Base-by-base conservation (phyloP, 2,329 filamentous ascomycete species). In the Talaromyces sp. region DNA sequence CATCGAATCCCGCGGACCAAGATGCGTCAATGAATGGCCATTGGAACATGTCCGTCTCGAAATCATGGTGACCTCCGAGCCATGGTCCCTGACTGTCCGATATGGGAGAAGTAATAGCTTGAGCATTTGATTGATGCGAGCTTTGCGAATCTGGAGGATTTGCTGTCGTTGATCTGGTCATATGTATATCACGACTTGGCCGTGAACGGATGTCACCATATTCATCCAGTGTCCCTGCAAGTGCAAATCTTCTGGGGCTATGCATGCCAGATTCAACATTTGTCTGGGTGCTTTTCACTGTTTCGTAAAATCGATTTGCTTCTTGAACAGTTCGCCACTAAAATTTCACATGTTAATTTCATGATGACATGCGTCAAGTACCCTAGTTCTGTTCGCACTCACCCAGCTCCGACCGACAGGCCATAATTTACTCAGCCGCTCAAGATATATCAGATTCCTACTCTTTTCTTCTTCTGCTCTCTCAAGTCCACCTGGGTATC, bases 1-100 rank as follows among this genome's bases (percentile, higher is more conserved):
- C 60, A 45, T 70, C 69, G 51, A 72, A 70, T 3, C 70, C 70
- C 16, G 61, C 56, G 7, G 70, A 68, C 70, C 70, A 72, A 3
- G 67, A 67, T 17, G 64, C 70, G 44, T 72, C 69, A 24, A 72
- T 66, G 32, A 72, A 72, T 0, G 70, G 70, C 70, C 70, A 72
- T 50, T 72, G 69, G 43, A 71, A 62, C 65, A 72, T 70, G 44
- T 72, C 70, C 3, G 64, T 60, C 39, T 72, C 69, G 1, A 71
- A 46, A 17, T 71, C 67, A 41, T 66, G 63, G 46, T 37, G 53
- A 22, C 8, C 19, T 16, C 39, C 9, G n/a, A 53, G 49, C 29
- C 51, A 49, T 0, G 42, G 33, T 8, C 30, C 6, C 3, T 55
- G 51, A 22, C 48, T 44, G 14, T 58, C 44, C 10, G 52, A 16